Evolutionary conservation across 2,329 filamentous ascomycete species (phyloP).

Genomic region (Bipolaris victoriae): DNA sequence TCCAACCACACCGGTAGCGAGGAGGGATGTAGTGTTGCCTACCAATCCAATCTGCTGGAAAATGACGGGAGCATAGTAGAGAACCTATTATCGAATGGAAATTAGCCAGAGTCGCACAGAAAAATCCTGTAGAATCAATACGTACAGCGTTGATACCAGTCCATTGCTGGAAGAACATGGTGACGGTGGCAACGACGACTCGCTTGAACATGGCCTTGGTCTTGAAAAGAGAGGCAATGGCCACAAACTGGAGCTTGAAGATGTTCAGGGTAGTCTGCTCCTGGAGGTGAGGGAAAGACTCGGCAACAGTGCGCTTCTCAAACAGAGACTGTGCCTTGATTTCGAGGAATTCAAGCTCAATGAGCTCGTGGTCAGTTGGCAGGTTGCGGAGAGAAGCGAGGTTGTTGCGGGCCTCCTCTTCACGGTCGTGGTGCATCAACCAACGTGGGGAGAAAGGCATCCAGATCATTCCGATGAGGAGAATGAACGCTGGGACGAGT

Average conservation of each 20-base stretch:
- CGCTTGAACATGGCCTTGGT: conserved; percentile 70
- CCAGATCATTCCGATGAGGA: conserved; percentile 74
- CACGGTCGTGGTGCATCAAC: conserved; percentile 73
- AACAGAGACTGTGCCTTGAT: conserved; percentile 81
- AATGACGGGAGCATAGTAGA: conserved; percentile 59
- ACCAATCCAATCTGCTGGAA: conserved; percentile 57
- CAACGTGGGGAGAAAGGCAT: conserved; percentile 82
- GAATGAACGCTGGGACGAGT: conserved; percentile 68
- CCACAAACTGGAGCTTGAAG: conserved; percentile 67
- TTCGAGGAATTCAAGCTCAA: conserved; percentile 79
- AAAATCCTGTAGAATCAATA: background rate
- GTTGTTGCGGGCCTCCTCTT: conserved; percentile 68
- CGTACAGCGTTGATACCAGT: conserved; percentile 56
- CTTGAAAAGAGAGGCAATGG: conserved; percentile 68
- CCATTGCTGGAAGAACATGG: conserved; percentile 60
- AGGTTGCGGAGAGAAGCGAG: conserved; percentile 70
- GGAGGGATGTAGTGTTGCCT: conserved; percentile 59
- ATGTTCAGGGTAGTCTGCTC: conserved; percentile 65
- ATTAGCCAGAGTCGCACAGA: background rate
- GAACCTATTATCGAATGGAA: conserved; percentile 46
- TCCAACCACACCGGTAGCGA: conserved; percentile 74
- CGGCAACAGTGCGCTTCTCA: conserved; percentile 70
- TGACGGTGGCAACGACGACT: conserved; percentile 65
- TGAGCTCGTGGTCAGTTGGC: conserved; percentile 67
- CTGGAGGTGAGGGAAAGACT: conserved; percentile 70